Conservation (phyloP, 805 yeast species). For the Yarrowia sp. region DNA sequence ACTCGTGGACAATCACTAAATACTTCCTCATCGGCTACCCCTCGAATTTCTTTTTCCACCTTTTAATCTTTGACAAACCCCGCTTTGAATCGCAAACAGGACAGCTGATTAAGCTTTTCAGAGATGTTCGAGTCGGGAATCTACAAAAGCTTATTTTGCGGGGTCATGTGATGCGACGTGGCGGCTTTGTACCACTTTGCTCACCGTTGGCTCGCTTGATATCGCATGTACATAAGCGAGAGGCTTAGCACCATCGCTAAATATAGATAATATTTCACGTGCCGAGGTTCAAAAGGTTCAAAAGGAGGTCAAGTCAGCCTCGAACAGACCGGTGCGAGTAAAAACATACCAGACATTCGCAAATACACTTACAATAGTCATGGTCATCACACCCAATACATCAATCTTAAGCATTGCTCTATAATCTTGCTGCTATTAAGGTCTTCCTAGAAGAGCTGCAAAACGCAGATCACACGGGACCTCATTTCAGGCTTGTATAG, state of each 20-base stretch:
- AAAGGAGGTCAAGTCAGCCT: too few relatives aligned
- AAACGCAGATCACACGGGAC: not conserved
- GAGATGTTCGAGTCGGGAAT: conserved; percentile 25
- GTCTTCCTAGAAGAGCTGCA: too few relatives aligned
- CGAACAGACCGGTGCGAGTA: too few relatives aligned
- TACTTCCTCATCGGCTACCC: not conserved
- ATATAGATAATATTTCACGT: not conserved
- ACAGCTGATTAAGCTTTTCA: not conserved
- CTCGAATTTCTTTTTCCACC: conserved; percentile 7
- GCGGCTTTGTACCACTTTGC: not conserved
- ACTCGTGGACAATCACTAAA: too few relatives aligned
- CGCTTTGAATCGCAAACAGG: conserved; percentile 25
- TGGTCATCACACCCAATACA: too few relatives aligned
- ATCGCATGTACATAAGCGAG: conserved; percentile 31
- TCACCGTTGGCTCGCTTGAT: conserved; percentile 30
- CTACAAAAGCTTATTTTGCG: not conserved
- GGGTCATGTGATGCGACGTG: conserved; percentile 36
- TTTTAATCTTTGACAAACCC: not conserved
- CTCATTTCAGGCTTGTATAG: not conserved
- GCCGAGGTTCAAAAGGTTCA: not conserved
- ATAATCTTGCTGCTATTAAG: too few relatives aligned
- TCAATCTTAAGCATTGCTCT: too few relatives aligned
- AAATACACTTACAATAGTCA: too few relatives aligned
- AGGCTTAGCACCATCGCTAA: not conserved
- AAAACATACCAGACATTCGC: too few relatives aligned